These are phyloP conservation scores for Penicillium bovifimosum DNA, from an alignment of 495 filamentous ascomycete species.

Conservation along the genomic window DNA sequence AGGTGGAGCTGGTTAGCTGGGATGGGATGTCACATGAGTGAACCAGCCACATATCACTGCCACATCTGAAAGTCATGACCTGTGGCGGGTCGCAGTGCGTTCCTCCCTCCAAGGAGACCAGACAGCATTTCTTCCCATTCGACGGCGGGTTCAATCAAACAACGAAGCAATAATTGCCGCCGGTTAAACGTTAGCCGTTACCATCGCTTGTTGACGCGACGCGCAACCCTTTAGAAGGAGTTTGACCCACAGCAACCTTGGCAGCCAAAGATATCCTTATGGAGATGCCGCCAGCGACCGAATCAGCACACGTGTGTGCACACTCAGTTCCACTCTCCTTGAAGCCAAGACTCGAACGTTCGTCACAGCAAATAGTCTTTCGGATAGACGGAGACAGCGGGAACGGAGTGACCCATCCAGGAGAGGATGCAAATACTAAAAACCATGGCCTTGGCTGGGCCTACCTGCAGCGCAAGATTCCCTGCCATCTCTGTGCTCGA, in stretches of 20 bases:
- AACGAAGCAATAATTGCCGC: not conserved
- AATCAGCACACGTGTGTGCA: conserved; percentile 5
- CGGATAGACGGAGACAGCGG: not conserved
- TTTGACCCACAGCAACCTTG: conserved; percentile 7
- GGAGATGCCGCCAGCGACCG: not conserved
- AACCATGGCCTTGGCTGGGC: not conserved
- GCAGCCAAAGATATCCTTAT: conserved; percentile 2
- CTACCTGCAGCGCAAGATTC: not conserved
- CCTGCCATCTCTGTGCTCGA: not conserved
- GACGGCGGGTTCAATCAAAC: not conserved
- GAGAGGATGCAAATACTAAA: not conserved
- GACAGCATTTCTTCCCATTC: not conserved
- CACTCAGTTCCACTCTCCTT: not conserved
- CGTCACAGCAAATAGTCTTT: not conserved
- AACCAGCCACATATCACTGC: not conserved
- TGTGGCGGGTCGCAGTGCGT: conserved; percentile 15
- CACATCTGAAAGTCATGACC: conserved; percentile 13
- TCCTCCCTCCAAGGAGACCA: not conserved
- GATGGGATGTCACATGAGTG: too few species aligned
- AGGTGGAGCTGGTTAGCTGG: too few species aligned
- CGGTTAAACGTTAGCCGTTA: not conserved
- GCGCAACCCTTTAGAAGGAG: not conserved
- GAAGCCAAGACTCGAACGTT: not conserved
- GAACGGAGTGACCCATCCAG: not conserved
- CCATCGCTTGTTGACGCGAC: not conserved